Evolutionary conservation across 176 grass and related monocot species (phyloP).

Genomic region (Oryza australiensis): DNA sequence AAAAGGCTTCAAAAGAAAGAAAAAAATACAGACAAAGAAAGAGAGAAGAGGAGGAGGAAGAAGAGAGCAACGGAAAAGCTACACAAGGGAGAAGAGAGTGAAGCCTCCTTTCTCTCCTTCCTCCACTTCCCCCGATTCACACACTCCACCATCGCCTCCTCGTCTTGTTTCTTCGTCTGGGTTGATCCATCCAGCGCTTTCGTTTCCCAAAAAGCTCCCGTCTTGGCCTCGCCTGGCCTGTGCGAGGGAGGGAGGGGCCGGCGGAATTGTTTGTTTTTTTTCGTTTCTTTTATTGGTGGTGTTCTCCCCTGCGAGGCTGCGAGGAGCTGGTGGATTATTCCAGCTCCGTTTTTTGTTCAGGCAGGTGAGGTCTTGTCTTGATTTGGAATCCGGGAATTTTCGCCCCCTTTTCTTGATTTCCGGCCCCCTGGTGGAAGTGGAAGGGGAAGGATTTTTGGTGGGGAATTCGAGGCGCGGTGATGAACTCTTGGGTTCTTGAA

Average conservation of each 20-base stretch:
- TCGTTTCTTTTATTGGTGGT: neutral
- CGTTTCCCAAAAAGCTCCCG: no score
- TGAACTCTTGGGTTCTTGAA: conserved; percentile 30
- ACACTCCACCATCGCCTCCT: conserved; percentile 30
- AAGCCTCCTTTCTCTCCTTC: neutral
- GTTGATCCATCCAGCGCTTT: neutral
- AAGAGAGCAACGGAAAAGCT: conserved; percentile 30
- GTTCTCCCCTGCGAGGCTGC: neutral
- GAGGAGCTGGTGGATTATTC: conserved; percentile 20
- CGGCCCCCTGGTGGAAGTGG: neutral
- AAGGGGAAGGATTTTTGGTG: conserved; percentile 14
- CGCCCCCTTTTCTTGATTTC: neutral
- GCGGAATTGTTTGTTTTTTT: neutral
- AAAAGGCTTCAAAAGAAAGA: neutral
- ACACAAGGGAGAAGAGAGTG: conserved; percentile 15
- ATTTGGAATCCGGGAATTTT: conserved; percentile 4
- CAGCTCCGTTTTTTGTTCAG: conserved; percentile 9
- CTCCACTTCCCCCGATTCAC: conserved; percentile 3
- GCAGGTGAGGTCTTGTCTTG: neutral
- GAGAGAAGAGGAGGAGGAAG: neutral
- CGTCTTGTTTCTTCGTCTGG: conserved; percentile 12
- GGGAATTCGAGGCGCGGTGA: conserved; percentile 17
- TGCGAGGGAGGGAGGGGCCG: neutral
- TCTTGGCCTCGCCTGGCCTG: neutral
- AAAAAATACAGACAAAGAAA: neutral